Percentiles rank a stretch among this genome's conserved stretches.
Evolutionary conservation across 176 grass and related monocot species (phyloP).

Genomic region (Pontederia paniculata): DNA sequence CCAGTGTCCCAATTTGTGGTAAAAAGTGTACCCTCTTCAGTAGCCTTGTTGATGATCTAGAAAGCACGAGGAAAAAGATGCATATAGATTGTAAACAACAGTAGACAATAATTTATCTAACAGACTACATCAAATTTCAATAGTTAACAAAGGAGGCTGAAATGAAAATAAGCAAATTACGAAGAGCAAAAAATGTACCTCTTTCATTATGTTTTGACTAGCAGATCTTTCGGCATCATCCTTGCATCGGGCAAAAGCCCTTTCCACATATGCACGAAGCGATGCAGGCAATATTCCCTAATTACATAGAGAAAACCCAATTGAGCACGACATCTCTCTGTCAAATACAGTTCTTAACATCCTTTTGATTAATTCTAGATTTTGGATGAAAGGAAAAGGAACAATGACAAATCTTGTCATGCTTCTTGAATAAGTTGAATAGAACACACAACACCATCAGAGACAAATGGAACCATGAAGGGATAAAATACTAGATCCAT

Average conservation of each 20-base stretch:
- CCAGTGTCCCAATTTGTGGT: slow-evolving; percentile 91
- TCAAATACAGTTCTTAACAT: too few relatives aligned
- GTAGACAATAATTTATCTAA: not conserved
- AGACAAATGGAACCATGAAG: too few relatives aligned
- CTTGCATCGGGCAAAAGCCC: slow-evolving; percentile 71
- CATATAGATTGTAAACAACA: not conserved
- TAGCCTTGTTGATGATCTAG: slow-evolving; percentile 52
- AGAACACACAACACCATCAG: too few relatives aligned
- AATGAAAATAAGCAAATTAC: too few relatives aligned
- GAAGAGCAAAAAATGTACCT: slow-evolving; percentile 29
- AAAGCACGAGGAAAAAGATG: slow-evolving; percentile 10
- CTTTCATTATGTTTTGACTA: slow-evolving; percentile 45
- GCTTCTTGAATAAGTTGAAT: too few relatives aligned
- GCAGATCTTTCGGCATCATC: slow-evolving; percentile 49
- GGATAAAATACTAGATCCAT: too few relatives aligned
- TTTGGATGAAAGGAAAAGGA: too few relatives aligned
- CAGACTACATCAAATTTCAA: too few relatives aligned
- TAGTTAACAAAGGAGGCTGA: not conserved
- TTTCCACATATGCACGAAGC: slow-evolving; percentile 48
- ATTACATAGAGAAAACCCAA: slow-evolving; percentile 27
- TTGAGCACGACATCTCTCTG: too few relatives aligned
- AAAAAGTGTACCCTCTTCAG: slow-evolving; percentile 60
- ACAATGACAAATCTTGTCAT: too few relatives aligned
- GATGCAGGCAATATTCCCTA: slow-evolving; percentile 69
- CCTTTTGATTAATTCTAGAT: too few relatives aligned